Conservation (phyloP, 495 filamentous ascomycete species). For the Penicillium psychrofluorescens region DNA sequence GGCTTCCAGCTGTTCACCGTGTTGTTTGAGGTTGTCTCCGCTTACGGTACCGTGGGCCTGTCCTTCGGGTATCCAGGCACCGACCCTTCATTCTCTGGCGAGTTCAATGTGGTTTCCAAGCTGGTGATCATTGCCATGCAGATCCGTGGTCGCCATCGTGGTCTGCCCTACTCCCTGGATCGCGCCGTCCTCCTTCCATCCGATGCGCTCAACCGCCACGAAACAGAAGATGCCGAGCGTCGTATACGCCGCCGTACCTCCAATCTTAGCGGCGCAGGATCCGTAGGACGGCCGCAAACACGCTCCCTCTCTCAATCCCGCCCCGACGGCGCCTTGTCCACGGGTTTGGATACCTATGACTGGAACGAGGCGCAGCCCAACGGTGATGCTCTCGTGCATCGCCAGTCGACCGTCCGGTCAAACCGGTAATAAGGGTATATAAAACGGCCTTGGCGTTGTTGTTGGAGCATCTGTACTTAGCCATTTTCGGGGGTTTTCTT, state of each 20-base stretch:
- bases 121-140: conserved; percentile 92
- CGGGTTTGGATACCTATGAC: conserved; percentile 23
- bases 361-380: conserved; percentile 8
- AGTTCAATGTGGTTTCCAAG: conserved; percentile 78
- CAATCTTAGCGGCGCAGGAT: conserved; percentile 36
- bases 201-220: conserved; percentile 64
- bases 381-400: conserved; percentile 17
- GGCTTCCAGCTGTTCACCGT: conserved; percentile 73
- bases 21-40: conserved; percentile 85
- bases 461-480: no score
- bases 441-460: no score
- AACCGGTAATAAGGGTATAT: not conserved
- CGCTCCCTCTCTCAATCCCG: conserved; percentile 15
- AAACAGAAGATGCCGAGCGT: conserved; percentile 51
- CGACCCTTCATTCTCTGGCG: conserved; percentile 70
- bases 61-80: conserved; percentile 69
- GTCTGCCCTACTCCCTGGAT: conserved; percentile 85
- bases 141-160: conserved; percentile 85
- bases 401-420: conserved; percentile 25
- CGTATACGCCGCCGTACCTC: conserved; percentile 49
- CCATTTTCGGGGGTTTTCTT: no score
- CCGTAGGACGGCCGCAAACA: conserved; percentile 20
- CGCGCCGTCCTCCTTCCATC: conserved; percentile 80
- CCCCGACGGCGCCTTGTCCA: conserved; percentile 16
- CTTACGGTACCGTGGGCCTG: conserved; percentile 92